phyloP scores from a whole-genome alignment of 2,329 filamentous ascomycete species.

The Albifimbria verrucaria region DNA sequence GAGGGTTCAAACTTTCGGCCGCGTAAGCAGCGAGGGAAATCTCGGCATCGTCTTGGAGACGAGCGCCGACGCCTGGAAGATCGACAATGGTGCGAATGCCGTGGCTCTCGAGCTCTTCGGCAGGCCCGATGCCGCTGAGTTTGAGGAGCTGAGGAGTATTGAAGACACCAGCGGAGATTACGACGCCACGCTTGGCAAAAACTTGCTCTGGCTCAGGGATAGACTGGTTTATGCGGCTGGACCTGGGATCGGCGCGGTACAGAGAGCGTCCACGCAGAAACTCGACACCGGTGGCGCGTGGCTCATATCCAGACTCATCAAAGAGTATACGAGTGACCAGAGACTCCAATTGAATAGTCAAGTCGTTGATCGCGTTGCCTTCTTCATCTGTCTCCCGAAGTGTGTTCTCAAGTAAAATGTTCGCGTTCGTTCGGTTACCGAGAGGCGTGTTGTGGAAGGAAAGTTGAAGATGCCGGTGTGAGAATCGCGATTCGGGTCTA shows the following conservation, averaged over 20 bases:
- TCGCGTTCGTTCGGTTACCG: no score
- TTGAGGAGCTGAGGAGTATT: constrained; percentile 34
- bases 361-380: constrained; percentile 22
- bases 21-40: not conserved
- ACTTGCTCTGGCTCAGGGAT: no score
- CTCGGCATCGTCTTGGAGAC: not conserved
- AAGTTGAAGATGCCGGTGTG: no score
- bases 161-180: constrained; percentile 32
- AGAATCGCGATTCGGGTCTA: no score
- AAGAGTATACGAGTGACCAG: constrained; percentile 34
- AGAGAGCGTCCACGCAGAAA: constrained; percentile 21
- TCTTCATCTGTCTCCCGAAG: no score
- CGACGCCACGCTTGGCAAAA: not conserved
- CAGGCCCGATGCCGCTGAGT: constrained; percentile 32
- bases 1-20: not conserved
- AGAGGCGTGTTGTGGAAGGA: no score
- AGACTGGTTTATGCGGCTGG: no score
- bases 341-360: constrained; percentile 22
- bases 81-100: constrained; percentile 49
- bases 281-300: constrained; percentile 29
- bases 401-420: no score
- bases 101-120: constrained; percentile 24
- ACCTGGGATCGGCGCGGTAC: constrained; percentile 20
- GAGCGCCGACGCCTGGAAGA: constrained; percentile 35
- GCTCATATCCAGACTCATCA: constrained; percentile 22